Conservation (phyloP, 2,329 filamentous ascomycete species). For the Pseudopithomyces maydicus region DNA sequence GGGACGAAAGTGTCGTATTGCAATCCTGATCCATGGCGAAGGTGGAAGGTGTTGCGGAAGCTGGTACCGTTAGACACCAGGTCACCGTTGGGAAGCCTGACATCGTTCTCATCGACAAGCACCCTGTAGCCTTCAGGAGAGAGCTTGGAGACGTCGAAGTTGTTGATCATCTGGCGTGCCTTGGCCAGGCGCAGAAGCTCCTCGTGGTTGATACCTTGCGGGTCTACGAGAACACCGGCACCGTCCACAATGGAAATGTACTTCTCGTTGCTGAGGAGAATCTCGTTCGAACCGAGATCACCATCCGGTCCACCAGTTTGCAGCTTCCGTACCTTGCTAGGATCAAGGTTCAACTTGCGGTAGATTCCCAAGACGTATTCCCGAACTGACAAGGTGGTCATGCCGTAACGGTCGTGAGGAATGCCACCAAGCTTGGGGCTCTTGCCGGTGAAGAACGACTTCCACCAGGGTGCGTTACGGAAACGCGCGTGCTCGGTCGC, state of each 20-base stretch:
- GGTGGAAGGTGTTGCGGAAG: conserved; percentile 97
- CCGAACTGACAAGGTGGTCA: conserved; percentile 96
- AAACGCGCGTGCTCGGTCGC: conserved; percentile 91
- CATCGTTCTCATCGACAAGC: conserved; percentile 85
- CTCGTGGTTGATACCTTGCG: conserved; percentile 81
- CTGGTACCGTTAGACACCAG: conserved; percentile 86
- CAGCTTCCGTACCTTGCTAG: conserved; percentile 84
- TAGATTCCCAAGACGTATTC: conserved; percentile 98
- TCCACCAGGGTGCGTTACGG: conserved; percentile 96
- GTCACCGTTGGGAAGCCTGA: conserved; percentile 87
- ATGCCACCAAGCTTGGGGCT: conserved; percentile 95
- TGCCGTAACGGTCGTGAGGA: conserved; percentile 93
- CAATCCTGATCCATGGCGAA: conserved; percentile 66
- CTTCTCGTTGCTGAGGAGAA: conserved; percentile 92
- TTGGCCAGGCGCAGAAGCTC: conserved; percentile 86
- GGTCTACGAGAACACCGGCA: conserved; percentile 91
- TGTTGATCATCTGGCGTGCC: conserved; percentile 83
- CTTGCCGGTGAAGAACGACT: conserved; percentile 99
- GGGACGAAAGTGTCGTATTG: conserved; percentile 90
- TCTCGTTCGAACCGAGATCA: conserved; percentile 97
- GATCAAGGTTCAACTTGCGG: conserved; percentile 90
- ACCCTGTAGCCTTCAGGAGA: conserved; percentile 89
- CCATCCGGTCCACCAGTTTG: conserved; percentile 97
- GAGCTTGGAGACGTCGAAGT: conserved; percentile 85
- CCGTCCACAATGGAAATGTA: conserved; percentile 97